Conservation (phyloP, 192 early-diverging fungal genomes). For the Coemansia sp. region DNA sequence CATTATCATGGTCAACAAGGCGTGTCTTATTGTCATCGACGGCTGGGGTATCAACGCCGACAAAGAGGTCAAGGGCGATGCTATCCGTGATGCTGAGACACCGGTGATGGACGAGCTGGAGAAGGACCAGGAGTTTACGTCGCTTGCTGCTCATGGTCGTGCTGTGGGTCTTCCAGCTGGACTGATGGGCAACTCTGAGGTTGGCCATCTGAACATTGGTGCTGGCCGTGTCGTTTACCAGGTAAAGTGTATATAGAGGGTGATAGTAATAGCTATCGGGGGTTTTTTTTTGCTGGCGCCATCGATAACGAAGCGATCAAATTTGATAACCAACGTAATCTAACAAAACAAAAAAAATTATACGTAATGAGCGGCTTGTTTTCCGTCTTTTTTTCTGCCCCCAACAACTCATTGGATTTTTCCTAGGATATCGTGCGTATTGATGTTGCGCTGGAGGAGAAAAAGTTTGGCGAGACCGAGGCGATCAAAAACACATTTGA, state of each 20-base stretch:
- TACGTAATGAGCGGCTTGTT: background rate
- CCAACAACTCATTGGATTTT: conserved; percentile 12
- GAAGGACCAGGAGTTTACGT: conserved; percentile 70
- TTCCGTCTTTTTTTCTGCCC: background rate
- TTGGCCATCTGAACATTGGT: conserved; percentile 99
- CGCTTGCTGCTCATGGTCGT: conserved; percentile 90
- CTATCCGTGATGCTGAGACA: conserved; percentile 88
- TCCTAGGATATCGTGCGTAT: conserved; percentile 93
- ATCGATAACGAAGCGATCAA: no score
- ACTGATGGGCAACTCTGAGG: conserved; percentile 99
- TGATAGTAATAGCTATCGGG: background rate
- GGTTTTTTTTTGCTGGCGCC: no score
- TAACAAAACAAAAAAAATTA: no score
- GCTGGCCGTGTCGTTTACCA: conserved; percentile 99
- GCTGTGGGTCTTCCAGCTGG: conserved; percentile 97
- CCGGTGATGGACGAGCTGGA: conserved; percentile 88
- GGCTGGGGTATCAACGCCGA: conserved; percentile 92
- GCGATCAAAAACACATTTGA: conserved; percentile 82
- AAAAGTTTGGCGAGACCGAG: conserved; percentile 71
- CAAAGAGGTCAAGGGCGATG: conserved; percentile 75
- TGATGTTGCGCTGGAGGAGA: conserved; percentile 85
- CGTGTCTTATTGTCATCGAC: conserved; percentile 92
- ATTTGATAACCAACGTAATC: no score
- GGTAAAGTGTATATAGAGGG: conserved; percentile 19
- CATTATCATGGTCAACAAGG: conserved; percentile 59